phyloP scores from a whole-genome alignment of 106 monocot genomes.

The Allium sativum region DNA sequence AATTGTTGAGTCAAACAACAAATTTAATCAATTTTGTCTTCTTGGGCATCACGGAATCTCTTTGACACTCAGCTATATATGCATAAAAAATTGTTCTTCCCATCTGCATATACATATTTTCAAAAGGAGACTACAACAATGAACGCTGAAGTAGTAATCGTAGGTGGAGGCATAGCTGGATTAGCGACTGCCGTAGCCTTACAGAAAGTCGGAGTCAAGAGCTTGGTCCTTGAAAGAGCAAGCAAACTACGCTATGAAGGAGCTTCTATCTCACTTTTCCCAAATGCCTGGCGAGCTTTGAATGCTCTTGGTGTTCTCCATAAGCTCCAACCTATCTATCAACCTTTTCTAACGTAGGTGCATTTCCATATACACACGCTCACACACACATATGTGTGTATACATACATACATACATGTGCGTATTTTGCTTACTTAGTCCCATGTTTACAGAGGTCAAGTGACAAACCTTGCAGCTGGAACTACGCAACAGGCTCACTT shows the following conservation, averaged over 20 bases:
- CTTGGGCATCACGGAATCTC: not conserved
- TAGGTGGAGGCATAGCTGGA: constrained; percentile 50
- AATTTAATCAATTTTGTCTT: not conserved
- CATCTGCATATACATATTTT: not conserved
- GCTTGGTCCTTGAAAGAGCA: constrained; percentile 36
- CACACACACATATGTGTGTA: not conserved
- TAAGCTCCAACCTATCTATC: constrained; percentile 17
- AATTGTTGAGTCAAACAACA: too few relatives aligned
- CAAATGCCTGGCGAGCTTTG: constrained; percentile 57
- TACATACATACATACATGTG: not conserved
- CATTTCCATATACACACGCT: too few relatives aligned
- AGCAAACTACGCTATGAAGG: constrained; percentile 22
- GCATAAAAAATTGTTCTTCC: not conserved
- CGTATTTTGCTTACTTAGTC: not conserved
- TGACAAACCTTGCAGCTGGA: constrained; percentile 1
- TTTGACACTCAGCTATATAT: not conserved
- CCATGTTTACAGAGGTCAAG: not conserved
- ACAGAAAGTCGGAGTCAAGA: constrained; percentile 16
- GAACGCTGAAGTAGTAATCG: constrained; percentile 42
- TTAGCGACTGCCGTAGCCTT: constrained; percentile 34
- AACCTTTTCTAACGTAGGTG: constrained; percentile 4
- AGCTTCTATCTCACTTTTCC: constrained; percentile 22
- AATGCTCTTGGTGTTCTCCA: constrained; percentile 30
- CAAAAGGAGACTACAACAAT: not conserved
- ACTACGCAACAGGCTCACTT: not conserved